Evolutionary conservation across 345 rosid genomes (phyloP).

Genomic region (Gossypium bickii): DNA sequence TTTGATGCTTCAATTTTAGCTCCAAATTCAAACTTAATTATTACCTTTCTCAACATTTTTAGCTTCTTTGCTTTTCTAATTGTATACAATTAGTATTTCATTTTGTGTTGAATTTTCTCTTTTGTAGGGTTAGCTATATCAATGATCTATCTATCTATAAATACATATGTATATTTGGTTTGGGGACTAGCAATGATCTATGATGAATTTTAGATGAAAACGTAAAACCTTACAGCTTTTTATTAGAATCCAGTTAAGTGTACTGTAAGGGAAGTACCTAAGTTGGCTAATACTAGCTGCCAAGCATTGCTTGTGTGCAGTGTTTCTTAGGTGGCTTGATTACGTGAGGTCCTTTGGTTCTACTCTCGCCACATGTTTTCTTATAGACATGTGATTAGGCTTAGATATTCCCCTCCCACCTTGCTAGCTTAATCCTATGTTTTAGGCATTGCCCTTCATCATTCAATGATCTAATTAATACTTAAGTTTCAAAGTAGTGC

Average conservation of each 20-base stretch:
- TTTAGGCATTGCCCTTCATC: background rate
- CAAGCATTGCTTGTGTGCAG: background rate
- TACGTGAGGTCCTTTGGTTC: constrained; percentile 7
- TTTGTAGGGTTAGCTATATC: background rate
- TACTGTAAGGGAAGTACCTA: constrained; percentile 4
- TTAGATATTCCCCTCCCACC: background rate
- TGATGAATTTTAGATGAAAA: constrained; percentile 1
- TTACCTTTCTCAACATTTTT: background rate
- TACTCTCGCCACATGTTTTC: constrained; percentile 3
- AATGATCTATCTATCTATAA: background rate
- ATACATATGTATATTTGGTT: background rate
- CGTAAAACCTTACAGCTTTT: background rate
- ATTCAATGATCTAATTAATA: background rate
- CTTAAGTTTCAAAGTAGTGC: background rate
- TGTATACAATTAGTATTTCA: background rate
- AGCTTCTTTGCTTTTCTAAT: background rate
- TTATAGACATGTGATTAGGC: background rate
- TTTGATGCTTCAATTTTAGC: background rate
- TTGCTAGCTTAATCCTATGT: constrained; percentile 3
- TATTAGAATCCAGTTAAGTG: constrained; percentile 1
- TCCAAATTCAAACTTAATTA: background rate
- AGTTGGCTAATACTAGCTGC: constrained; percentile 3
- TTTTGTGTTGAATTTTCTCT: background rate
- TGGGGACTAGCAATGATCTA: background rate
- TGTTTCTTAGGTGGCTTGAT: constrained; percentile 11